Base-by-base conservation (phyloP, 495 filamentous ascomycete species). In the Talaromyces liani region DNA sequence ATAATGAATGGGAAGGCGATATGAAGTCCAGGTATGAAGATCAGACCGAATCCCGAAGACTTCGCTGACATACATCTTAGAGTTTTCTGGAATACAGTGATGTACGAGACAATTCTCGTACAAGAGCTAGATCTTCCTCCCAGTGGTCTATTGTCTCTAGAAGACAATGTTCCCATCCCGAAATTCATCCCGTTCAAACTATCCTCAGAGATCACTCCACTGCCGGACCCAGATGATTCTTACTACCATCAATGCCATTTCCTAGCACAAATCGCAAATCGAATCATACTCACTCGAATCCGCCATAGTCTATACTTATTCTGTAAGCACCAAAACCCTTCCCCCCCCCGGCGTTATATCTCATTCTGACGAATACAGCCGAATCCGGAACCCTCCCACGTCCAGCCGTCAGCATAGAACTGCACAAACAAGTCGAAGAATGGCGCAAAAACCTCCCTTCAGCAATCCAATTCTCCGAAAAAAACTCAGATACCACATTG, bases 191-290 rank as follows among this genome's bases (percentile, higher is more conserved):
- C 67, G 47, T 80, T 80, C 39, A 51, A 34, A 34, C 24, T 45
- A 0, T 41, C 62, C 5, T 51, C 63, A 2, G 56, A 31, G 34
- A 71, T 74, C 66, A 71, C 73, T 14, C 69, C 72, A 2, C 64
- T 70, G 8, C 71, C 66, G 9, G 72, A 75, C 25, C 70, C 77
- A 39, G 78, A 80, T 62, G 77, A 79, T 65, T 77, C 78, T 16
- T 77, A 74, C 63, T 80, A 79, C 65, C 60, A 62, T n/a, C 78
- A 80, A 67, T 80, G 79, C 49, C 78, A 80, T 65, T 80, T 80
- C 66, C 75, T 80, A 16, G 78, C 78, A 53, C 78, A 80, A 63
- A 77, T 80, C 59, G 78, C 78, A 18, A 77, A 80, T 60, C 75
- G 78, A 29, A 80, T 80, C 39, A 80, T 80, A 59, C 72, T 80